Evolutionary conservation across 495 filamentous ascomycete genomes (phyloP).

Genomic region (Aspergillus bridgeri): DNA sequence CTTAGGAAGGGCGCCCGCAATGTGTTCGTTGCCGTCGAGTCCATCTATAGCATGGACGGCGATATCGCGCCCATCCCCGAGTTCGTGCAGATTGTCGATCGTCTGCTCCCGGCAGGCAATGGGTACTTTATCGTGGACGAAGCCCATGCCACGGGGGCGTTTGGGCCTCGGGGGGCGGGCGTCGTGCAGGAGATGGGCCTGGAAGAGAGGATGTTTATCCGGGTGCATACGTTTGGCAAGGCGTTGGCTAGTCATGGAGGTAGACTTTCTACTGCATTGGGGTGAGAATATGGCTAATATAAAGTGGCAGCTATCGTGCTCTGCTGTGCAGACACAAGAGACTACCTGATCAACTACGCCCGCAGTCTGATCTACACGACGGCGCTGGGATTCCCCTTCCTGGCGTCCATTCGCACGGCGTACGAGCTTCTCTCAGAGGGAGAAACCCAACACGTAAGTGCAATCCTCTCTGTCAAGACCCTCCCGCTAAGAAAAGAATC

Average conservation of each 20-base stretch:
- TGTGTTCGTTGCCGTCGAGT: slow-evolving; percentile 67
- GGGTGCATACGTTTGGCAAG: slow-evolving; percentile 77
- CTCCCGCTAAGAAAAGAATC: too few relatives aligned
- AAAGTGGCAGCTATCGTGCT: slow-evolving; percentile 39
- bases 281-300: neutral
- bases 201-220: slow-evolving; percentile 63
- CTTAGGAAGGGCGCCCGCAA: slow-evolving; percentile 35
- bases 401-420: slow-evolving; percentile 44
- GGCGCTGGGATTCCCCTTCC: slow-evolving; percentile 45
- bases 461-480: neutral
- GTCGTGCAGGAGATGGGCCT: slow-evolving; percentile 64
- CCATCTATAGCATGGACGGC: slow-evolving; percentile 84
- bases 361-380: slow-evolving; percentile 49
- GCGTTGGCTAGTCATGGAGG: slow-evolving; percentile 70
- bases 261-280: slow-evolving; percentile 31
- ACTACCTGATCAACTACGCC: slow-evolving; percentile 47
- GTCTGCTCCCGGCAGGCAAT: slow-evolving; percentile 53
- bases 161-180: slow-evolving; percentile 61
- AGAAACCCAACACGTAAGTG: slow-evolving; percentile 37
- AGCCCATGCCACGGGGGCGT: slow-evolving; percentile 69
- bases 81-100: slow-evolving; percentile 55
- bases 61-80: slow-evolving; percentile 62
- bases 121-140: slow-evolving; percentile 75
- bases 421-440: slow-evolving; percentile 44
- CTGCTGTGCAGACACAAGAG: slow-evolving; percentile 37